Base-by-base conservation (phyloP, 495 filamentous ascomycete genomes). In the Bacidia rubella region DNA sequence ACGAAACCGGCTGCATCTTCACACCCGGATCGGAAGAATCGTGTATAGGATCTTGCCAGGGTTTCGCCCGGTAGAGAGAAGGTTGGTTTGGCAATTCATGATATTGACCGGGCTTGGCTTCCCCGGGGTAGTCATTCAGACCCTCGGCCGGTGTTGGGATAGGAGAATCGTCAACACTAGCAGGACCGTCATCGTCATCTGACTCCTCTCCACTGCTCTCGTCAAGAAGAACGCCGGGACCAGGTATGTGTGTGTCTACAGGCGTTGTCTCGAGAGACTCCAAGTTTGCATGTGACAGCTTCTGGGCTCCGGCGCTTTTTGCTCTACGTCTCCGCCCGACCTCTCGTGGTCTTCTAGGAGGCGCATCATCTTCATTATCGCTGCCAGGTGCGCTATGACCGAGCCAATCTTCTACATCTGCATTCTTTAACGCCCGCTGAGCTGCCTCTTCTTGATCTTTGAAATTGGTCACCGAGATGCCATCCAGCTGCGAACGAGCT, bases 361-460 rank as follows among this genome's bases (percentile, higher is more conserved):
- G 49, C 26, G 57, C 32, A n/a, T 64, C 64, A 52, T 66, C 68
- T 10, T 63, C 68, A 20, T 62, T 62, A 24, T 71, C 70, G 40
- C 69, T 72, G 32, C 61, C 69, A 0, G 71, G 69, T 17, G 55
- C 66, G 41, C 63, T 74, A 12, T 71, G 70, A 3, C 56, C 66
- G 1, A 70, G 66, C 74, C 74, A 77, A 26, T 57, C 60, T 15
- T 58, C 64, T 35, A 77, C 74, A 47, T 71, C 69, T 19, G 65
- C 59, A 22, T 73, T 72, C 43, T 68, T 75, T 29, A 72, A 63
- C 0, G 63, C 63, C 17, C 67, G 60, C 27, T 70, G 62, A 9
- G 69, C 66, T 42, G 64, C 57, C 17, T 63, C 47, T 27, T 72
- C 64, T 43, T 76, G 55, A 2, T 76, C 69, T 49, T 69, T 74